Evolutionary conservation across 1,284 basidiomycete genomes (phyloP).

Genomic region (Ustilago esculenta): DNA sequence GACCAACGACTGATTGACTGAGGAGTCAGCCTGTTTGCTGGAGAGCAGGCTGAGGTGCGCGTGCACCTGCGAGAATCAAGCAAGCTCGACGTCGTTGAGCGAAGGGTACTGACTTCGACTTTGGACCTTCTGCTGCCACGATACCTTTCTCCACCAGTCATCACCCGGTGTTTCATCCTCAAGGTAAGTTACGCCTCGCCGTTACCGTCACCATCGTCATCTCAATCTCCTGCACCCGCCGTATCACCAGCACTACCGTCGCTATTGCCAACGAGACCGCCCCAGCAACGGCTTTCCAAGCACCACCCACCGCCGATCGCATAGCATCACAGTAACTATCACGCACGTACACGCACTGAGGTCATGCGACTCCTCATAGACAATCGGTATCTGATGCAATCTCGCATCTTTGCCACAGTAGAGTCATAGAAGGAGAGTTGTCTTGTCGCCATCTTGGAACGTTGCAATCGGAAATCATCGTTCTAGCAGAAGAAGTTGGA

Average conservation of each 20-base stretch:
- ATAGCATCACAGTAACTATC: slow-evolving; percentile 11
- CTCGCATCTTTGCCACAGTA: not conserved
- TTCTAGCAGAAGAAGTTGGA: no score
- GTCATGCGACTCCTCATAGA: not conserved
- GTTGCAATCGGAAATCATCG: no score
- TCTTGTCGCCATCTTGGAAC: no score
- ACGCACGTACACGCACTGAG: not conserved
- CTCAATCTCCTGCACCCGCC: slow-evolving; percentile 3
- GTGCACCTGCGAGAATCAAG: not conserved
- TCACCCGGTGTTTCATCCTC: slow-evolving; percentile 48
- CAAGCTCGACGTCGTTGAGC: slow-evolving; percentile 3
- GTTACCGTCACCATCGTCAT: slow-evolving; percentile 25
- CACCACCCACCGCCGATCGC: not conserved
- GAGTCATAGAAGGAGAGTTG: not conserved
- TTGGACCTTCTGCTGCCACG: slow-evolving; percentile 28
- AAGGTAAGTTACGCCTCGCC: slow-evolving; percentile 40
- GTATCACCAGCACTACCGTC: slow-evolving; percentile 3
- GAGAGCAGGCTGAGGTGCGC: not conserved
- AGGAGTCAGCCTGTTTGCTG: slow-evolving; percentile 7
- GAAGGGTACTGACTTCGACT: slow-evolving; percentile 14
- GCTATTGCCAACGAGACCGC: not conserved
- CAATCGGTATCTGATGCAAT: not conserved
- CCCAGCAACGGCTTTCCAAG: slow-evolving; percentile 2
- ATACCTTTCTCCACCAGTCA: slow-evolving; percentile 41
- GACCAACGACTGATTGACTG: slow-evolving; percentile 3